These are phyloP conservation scores for Phoenix roebelenii DNA, from an alignment of 176 grass and related monocot genomes.

Conservation along the genomic window DNA sequence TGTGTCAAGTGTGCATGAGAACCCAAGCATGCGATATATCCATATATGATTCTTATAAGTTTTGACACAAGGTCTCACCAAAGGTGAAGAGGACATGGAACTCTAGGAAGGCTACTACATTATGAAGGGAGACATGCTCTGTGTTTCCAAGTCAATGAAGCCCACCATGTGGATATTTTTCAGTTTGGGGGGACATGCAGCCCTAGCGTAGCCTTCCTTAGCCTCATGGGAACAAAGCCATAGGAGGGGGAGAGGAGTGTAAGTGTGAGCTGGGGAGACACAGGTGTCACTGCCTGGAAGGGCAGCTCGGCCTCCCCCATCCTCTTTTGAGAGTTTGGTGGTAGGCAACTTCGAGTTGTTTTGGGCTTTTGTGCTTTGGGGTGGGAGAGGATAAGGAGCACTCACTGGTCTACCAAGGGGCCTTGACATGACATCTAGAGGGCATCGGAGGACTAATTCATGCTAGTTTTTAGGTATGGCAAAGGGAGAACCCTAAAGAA, in stretches of 20 bases:
- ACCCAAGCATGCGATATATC: too few relatives aligned
- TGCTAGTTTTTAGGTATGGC: not conserved
- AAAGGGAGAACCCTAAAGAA: not conserved
- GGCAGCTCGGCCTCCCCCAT: not conserved
- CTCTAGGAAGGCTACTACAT: too few relatives aligned
- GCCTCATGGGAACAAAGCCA: not conserved
- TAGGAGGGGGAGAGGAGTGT: not conserved
- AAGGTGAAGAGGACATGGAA: too few relatives aligned
- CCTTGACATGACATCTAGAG: slow-evolving; percentile 10
- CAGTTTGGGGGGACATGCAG: not conserved
- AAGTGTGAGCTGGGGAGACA: not conserved
- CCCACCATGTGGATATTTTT: too few relatives aligned
- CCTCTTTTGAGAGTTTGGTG: not conserved
- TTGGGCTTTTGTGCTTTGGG: slow-evolving; percentile 1
- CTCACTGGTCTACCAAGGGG: not conserved
- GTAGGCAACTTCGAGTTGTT: slow-evolving; percentile 7
- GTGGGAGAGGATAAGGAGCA: slow-evolving; percentile 4
- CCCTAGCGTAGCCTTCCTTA: not conserved
- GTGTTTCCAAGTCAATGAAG: too few relatives aligned
- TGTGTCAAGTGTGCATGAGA: too few relatives aligned
- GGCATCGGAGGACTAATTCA: not conserved
- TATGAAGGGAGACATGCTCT: too few relatives aligned
- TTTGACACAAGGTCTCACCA: too few relatives aligned
- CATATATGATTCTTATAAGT: too few relatives aligned
- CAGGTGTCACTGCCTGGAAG: slow-evolving; percentile 7